phyloP scores from a whole-genome alignment of 2,329 filamentous ascomycete species.

The Trichoderma sp. region DNA sequence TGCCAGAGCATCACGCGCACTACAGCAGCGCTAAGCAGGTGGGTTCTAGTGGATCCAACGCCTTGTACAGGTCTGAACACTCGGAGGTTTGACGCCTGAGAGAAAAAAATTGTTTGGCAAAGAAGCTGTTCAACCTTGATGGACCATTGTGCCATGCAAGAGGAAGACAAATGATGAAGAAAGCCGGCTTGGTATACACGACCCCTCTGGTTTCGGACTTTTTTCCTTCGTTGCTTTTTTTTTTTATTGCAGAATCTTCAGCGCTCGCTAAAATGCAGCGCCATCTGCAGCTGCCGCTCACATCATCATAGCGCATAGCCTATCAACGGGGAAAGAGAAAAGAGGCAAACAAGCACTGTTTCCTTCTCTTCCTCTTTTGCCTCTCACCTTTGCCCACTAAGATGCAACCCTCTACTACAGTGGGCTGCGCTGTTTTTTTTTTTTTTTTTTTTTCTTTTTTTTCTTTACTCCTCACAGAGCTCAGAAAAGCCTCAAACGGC shows the following conservation, averaged over 20 bases:
- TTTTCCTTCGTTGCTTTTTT: not conserved
- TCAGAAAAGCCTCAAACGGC: constrained; percentile 22
- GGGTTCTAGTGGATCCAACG: constrained; percentile 18
- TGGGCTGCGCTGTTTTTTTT: constrained; percentile 11
- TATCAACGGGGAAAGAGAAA: not conserved
- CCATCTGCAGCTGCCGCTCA: constrained; percentile 5
- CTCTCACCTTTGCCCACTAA: not conserved
- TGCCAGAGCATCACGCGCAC: constrained; percentile 24
- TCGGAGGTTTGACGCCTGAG: not conserved
- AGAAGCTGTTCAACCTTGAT: not conserved
- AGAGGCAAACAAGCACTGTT: not conserved
- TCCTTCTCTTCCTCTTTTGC: not conserved
- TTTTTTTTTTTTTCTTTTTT: too few species aligned
- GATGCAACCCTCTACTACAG: constrained; percentile 12
- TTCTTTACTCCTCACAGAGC: not conserved
- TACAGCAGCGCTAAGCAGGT: constrained; percentile 21
- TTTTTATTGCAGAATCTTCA: constrained; percentile 16
- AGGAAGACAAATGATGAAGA: not conserved
- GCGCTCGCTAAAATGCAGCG: not conserved
- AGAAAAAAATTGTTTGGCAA: not conserved
- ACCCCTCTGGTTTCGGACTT: not conserved
- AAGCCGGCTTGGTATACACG: not conserved
- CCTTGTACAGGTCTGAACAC: not conserved
- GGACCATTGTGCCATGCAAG: not conserved
- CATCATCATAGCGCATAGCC: constrained; percentile 14